phyloP scores from a whole-genome alignment of 257 asterid genomes.

The Solanum chiquidenum region DNA sequence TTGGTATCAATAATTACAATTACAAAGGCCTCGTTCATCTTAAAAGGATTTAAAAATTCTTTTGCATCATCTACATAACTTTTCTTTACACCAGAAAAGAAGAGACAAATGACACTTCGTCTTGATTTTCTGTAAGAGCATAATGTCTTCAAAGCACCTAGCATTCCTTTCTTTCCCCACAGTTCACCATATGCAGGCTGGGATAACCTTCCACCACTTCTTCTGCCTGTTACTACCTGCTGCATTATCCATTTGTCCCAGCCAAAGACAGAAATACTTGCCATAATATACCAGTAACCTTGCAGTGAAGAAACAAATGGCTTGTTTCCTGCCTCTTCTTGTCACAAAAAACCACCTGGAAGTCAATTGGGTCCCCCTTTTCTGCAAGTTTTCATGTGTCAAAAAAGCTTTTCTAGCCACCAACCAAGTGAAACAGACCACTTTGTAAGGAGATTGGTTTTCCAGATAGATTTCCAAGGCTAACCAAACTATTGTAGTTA shows the following conservation, averaged over 20 bases:
- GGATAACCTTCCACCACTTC: background rate
- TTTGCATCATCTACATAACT: background rate
- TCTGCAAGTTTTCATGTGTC: background rate
- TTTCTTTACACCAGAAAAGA: background rate
- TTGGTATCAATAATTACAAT: background rate
- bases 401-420: background rate
- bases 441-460: background rate
- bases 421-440: background rate
- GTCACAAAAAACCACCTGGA: background rate
- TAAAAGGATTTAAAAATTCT: background rate
- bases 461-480: background rate
- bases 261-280: background rate
- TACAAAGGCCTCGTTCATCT: background rate
- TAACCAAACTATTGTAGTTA: background rate
- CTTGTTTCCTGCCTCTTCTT: background rate
- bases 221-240: background rate
- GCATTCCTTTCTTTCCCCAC: background rate
- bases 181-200: background rate
- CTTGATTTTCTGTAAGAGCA: background rate
- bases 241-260: background rate
- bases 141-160: background rate
- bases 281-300: background rate
- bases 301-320: background rate
- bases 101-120: background rate
- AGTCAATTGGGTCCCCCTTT: background rate